A percentile compares a stretch with the other conserved stretches of the same genome.
Conservation (phyloP, 148 eudicot species). For the Rhododendron griersonianum region DNA sequence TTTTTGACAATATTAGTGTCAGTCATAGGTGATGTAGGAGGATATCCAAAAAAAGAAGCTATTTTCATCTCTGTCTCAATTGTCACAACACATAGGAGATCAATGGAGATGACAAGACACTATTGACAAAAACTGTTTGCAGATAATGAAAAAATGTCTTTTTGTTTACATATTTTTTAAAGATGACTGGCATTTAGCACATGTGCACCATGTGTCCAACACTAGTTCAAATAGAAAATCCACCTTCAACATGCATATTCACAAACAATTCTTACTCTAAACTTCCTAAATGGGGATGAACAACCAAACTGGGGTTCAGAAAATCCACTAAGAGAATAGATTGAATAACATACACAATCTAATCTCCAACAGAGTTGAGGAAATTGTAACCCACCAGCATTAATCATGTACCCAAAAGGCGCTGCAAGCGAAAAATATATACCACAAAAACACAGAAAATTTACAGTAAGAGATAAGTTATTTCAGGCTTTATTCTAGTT, state of each 20-base stretch:
- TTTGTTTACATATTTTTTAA: background rate
- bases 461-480: background rate
- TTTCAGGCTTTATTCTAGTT: background rate
- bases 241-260: background rate
- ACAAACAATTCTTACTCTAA: background rate
- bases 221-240: background rate
- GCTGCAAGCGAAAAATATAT: background rate
- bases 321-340: background rate
- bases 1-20: background rate
- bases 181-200: background rate
- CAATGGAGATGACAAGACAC: background rate
- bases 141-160: background rate
- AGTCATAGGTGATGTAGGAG: background rate
- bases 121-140: background rate
- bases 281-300: background rate
- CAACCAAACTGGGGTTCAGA: background rate
- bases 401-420: background rate
- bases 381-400: background rate
- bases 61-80: background rate
- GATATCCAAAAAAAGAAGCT: background rate
- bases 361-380: background rate
- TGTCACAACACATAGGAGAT: background rate
- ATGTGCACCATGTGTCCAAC: background rate
- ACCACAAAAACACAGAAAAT: background rate
- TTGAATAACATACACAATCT: background rate